phyloP scores from a whole-genome alignment of 768 basidiomycete genomes.

The Hericium coralloides region DNA sequence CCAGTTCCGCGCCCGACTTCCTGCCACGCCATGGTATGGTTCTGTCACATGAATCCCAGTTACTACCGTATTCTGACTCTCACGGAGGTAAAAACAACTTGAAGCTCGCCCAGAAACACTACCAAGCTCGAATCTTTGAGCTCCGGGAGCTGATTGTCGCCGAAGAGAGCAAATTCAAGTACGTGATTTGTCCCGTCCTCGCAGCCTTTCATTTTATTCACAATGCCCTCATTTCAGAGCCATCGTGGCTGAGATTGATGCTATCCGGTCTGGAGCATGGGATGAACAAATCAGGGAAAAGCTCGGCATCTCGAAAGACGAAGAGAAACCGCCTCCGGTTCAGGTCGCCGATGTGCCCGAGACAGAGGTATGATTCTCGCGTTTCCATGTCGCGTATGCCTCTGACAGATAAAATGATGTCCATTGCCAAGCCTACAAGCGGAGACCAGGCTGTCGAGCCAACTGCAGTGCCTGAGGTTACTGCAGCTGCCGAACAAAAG shows the following conservation, averaged over 20 bases:
- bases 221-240: slow-evolving; percentile 30
- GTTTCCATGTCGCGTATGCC: no score
- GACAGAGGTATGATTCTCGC: not conserved
- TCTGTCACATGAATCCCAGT: not conserved
- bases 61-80: slow-evolving; percentile 1
- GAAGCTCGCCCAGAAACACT: slow-evolving; percentile 68
- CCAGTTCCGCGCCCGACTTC: slow-evolving; percentile 36
- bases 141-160: slow-evolving; percentile 58
- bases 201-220: not conserved
- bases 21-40: slow-evolving; percentile 42
- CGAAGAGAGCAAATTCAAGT: slow-evolving; percentile 80
- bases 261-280: slow-evolving; percentile 60
- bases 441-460: no score
- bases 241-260: slow-evolving; percentile 67
- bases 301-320: slow-evolving; percentile 16
- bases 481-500: no score
- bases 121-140: slow-evolving; percentile 59
- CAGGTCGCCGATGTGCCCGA: no score
- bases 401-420: no score
- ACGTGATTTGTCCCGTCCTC: slow-evolving; percentile 9
- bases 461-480: no score
- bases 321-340: slow-evolving; percentile 2
- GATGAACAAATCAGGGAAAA: slow-evolving; percentile 41
- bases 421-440: no score
- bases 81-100: slow-evolving; percentile 53